Conservation (phyloP, 2,329 filamentous ascomycete genomes). For the Arthrobotrys iridis region DNA sequence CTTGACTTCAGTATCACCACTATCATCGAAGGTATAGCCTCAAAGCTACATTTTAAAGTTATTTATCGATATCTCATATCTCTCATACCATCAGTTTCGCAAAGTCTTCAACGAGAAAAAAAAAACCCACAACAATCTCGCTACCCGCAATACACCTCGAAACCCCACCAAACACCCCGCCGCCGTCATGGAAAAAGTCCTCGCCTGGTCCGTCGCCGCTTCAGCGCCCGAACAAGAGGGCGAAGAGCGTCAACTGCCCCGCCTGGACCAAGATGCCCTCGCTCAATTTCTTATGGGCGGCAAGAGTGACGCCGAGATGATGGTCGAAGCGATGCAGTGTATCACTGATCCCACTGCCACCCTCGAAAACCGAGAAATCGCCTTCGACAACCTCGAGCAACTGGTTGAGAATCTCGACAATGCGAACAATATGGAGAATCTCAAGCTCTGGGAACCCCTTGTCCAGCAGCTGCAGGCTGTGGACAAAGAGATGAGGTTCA, state of each 20-base stretch:
- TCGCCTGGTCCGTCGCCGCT: slow-evolving; percentile 60
- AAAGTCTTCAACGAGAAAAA: background rate
- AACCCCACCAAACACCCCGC: slow-evolving; percentile 58
- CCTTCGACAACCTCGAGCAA: slow-evolving; percentile 95
- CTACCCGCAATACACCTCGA: background rate
- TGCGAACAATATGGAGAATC: slow-evolving; percentile 86
- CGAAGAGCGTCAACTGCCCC: slow-evolving; percentile 59
- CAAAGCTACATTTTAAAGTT: background rate
- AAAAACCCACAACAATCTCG: background rate
- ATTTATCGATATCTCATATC: background rate
- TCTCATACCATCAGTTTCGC: background rate
- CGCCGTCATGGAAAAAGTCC: slow-evolving; percentile 59
- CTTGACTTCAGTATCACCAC: background rate
- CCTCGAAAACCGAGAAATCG: slow-evolving; percentile 79
- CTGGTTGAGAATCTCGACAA: slow-evolving; percentile 93
- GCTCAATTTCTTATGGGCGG: slow-evolving; percentile 81
- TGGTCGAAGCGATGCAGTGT: slow-evolving; percentile 83
- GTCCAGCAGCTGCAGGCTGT: slow-evolving; percentile 74
- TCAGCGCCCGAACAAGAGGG: slow-evolving; percentile 59
- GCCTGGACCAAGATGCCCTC: slow-evolving; percentile 72
- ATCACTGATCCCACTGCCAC: slow-evolving; percentile 73
- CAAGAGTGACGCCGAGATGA: slow-evolving; percentile 83
- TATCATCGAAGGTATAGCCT: background rate
- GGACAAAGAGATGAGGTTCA: slow-evolving; percentile 77
- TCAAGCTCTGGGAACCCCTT: slow-evolving; percentile 84